Percentiles rank a stretch among this genome's conserved stretches.
Evolutionary conservation across 768 basidiomycete species (phyloP).

Genomic region (Lentinula boryana): DNA sequence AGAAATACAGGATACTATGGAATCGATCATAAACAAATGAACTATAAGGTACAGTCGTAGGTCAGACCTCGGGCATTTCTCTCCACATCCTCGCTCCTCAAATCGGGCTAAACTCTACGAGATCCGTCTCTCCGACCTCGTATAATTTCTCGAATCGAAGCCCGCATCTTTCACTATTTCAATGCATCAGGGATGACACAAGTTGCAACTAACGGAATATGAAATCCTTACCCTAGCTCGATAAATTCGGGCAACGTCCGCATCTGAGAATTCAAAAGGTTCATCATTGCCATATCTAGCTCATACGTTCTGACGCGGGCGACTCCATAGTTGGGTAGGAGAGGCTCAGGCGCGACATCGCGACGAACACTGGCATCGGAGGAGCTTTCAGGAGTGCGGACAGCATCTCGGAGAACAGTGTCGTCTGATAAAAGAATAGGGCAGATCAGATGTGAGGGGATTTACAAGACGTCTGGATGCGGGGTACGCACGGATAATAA

Average conservation of each 20-base stretch:
- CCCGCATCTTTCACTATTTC: conserved; percentile 14
- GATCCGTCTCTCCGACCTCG: conserved; percentile 25
- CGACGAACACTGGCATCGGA: not conserved
- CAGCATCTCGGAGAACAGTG: conserved; percentile 26
- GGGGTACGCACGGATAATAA: conserved; percentile 28
- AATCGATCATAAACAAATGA: not conserved
- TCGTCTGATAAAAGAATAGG: conserved; percentile 23
- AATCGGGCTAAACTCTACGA: conserved; percentile 23
- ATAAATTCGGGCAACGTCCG: conserved; percentile 35
- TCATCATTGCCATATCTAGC: conserved; percentile 43
- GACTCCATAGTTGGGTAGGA: conserved; percentile 42
- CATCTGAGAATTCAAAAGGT: conserved; percentile 33
- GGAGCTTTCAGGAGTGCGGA: conserved; percentile 4
- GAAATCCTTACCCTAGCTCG: conserved; percentile 20
- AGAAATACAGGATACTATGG: not conserved
- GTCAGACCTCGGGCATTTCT: not conserved
- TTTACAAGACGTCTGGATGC: not conserved
- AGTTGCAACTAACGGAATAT: no score
- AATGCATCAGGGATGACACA: not conserved
- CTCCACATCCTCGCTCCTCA: not conserved
- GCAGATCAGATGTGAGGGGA: not conserved
- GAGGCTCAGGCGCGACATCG: conserved; percentile 27
- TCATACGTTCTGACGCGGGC: conserved; percentile 34
- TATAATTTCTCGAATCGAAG: conserved; percentile 32
- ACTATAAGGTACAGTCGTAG: not conserved